A percentile compares a stretch with the other conserved stretches of the same genome.
Conservation (phyloP, 192 early-diverging fungal species). For the Coemansia sp. region DNA sequence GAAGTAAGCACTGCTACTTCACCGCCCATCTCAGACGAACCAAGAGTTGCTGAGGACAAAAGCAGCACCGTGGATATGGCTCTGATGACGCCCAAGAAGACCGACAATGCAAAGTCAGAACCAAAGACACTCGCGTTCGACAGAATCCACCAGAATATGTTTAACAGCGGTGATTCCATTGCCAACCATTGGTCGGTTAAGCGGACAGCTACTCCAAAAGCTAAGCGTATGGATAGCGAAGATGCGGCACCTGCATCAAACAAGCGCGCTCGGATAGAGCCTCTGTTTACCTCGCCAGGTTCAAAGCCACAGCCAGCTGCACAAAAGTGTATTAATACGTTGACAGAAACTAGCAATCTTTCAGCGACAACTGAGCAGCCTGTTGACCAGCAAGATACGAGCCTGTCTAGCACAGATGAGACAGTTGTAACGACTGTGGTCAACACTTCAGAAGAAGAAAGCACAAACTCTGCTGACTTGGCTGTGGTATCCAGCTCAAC, state of each 20-base stretch:
- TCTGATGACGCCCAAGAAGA: constrained; percentile 15
- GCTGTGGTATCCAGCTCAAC: no score
- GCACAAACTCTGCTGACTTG: no score
- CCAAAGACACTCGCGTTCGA: constrained; percentile 30
- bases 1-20: not conserved
- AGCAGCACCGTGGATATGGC: constrained; percentile 8
- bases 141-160: constrained; percentile 40
- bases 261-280: constrained; percentile 42
- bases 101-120: not conserved
- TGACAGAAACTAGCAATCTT: not conserved
- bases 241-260: constrained; percentile 6
- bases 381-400: not conserved
- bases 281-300: constrained; percentile 26
- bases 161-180: constrained; percentile 39
- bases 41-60: constrained; percentile 24
- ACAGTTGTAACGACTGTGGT: no score
- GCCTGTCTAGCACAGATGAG: not conserved
- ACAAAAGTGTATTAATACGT: not conserved
- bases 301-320: constrained; percentile 6
- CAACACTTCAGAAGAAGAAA: no score
- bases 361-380: not conserved
- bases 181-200: constrained; percentile 39
- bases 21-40: constrained; percentile 15
- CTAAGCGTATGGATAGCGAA: constrained; percentile 30
- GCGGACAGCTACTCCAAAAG: constrained; percentile 24